phyloP scores from a whole-genome alignment of 225 moss, liverwort and hornwort species.

The Pleurozium schreberi region DNA sequence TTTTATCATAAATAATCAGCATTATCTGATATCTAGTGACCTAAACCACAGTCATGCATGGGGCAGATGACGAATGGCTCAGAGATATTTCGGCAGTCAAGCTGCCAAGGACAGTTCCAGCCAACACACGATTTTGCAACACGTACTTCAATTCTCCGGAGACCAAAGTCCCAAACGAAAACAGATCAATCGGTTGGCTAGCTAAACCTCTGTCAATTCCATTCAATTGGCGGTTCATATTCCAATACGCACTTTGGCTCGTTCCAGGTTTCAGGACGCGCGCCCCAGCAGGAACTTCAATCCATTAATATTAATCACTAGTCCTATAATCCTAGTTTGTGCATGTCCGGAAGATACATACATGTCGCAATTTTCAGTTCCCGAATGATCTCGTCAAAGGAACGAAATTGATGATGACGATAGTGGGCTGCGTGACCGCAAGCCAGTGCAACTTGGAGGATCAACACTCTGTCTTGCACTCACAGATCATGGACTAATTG shows the following conservation, averaged over 20 bases:
- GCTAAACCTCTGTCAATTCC: no score
- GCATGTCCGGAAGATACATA: background rate
- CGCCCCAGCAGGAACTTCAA: background rate
- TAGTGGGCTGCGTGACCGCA: background rate
- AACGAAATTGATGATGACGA: background rate
- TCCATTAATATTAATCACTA: no score
- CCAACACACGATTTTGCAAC: background rate
- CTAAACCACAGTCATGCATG: no score
- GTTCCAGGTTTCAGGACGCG: background rate
- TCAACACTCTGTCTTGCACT: no score
- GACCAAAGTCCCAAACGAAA: background rate
- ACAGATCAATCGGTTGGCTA: background rate
- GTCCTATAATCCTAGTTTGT: background rate
- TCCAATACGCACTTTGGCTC: background rate
- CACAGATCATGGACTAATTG: background rate
- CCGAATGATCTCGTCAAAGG: background rate
- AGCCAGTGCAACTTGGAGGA: no score
- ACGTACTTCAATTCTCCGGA: background rate
- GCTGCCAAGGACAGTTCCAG: background rate
- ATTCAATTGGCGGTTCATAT: background rate
- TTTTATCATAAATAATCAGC: no score
- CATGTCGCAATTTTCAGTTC: background rate
- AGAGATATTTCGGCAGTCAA: no score
- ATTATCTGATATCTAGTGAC: no score
- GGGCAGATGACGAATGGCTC: no score